Base-by-base conservation (phyloP, 2,329 filamentous ascomycete species). In the Dactylellina cionopaga region DNA sequence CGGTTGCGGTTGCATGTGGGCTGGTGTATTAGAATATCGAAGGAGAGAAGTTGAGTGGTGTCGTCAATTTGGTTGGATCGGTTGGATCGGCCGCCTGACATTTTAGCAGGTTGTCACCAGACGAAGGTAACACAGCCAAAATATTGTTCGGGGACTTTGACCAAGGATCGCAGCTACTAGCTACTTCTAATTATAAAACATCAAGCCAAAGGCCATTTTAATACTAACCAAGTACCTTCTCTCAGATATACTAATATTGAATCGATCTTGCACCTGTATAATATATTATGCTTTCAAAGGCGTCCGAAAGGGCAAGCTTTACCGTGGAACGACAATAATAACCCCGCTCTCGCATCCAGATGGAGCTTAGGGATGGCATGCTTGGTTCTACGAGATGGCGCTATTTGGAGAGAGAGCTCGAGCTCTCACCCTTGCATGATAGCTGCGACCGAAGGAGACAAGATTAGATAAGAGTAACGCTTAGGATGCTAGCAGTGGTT, bases 381-480 rank as follows among this genome's bases (percentile, higher is more conserved):
- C n/a, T n/a, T 39, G 4, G 5, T 39, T 9, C 35, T 9, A 15
- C 39, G 5, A 5, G 29, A 33, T 15, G 39, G 4, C 7, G 10
- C 15, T 6, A 19, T 15, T 5, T 5, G 5, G 22, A 15, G 39
- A 7, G 49, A 55, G 51, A n/a, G n/a, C n/a, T n/a, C n/a, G 51
- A 55, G 51, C 51, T 35, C 54, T 66, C 62, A 66, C 51, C 62
- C 62, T 66, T 66, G 62, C 62, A 66, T 66, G 43, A 49, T 31
- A 58, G 22, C 31, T 66, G 27, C 35, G 59, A 39, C 17, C 19
- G 35, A 41, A 24, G 15, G n/a, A 58, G 39, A 27, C 29, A 11
- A 55, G 62, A 58, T 66, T 58, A 66, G 62, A 66, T 58, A 66
- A 51, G 62, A 58, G 51, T 44, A 29, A 37, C 24, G 33, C 33